phyloP scores from a whole-genome alignment of 2,329 filamentous ascomycete genomes.

The Penicillium sp. region DNA sequence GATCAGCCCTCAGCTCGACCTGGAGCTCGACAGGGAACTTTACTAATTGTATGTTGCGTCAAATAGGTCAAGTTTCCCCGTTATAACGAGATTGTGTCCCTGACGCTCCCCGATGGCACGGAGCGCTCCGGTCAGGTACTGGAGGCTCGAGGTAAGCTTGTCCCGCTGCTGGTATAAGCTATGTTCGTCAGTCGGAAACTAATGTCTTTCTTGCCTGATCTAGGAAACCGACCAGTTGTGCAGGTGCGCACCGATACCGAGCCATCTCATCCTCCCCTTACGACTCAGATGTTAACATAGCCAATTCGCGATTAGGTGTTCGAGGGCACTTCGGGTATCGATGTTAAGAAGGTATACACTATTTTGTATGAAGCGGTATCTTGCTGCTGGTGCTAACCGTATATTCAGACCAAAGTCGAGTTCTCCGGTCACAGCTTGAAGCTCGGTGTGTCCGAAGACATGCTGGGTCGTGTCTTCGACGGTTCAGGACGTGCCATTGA shows the following conservation, averaged over 20 bases:
- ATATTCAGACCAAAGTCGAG: conserved; percentile 82
- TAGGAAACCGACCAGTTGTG: conserved; percentile 85
- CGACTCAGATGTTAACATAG: conserved; percentile 23
- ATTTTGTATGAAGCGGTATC: not conserved
- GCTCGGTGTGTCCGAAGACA: conserved; percentile 98
- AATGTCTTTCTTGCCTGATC: conserved; percentile 12
- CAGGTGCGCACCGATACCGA: conserved; percentile 1
- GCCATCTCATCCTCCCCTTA: conserved; percentile 2
- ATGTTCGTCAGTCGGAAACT: conserved; percentile 11
- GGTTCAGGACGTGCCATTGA: conserved; percentile 97
- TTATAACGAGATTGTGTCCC: conserved; percentile 96
- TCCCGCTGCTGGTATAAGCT: conserved; percentile 2
- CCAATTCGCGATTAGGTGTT: conserved; percentile 68
- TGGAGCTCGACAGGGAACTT: not conserved
- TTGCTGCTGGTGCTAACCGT: conserved; percentile 15
- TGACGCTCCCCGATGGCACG: conserved; percentile 94
- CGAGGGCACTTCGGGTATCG: conserved; percentile 93
- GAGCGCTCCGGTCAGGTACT: conserved; percentile 93
- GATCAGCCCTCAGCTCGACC: conserved; percentile 34
- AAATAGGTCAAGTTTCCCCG: conserved; percentile 90
- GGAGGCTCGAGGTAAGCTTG: conserved; percentile 82
- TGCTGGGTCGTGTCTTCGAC: conserved; percentile 98
- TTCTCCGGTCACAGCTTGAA: conserved; percentile 97
- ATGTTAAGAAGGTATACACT: conserved; percentile 85
- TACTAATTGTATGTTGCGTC: conserved; percentile 15